phyloP scores from a whole-genome alignment of 2,329 filamentous ascomycete genomes.

The Zopfia rhizophila region DNA sequence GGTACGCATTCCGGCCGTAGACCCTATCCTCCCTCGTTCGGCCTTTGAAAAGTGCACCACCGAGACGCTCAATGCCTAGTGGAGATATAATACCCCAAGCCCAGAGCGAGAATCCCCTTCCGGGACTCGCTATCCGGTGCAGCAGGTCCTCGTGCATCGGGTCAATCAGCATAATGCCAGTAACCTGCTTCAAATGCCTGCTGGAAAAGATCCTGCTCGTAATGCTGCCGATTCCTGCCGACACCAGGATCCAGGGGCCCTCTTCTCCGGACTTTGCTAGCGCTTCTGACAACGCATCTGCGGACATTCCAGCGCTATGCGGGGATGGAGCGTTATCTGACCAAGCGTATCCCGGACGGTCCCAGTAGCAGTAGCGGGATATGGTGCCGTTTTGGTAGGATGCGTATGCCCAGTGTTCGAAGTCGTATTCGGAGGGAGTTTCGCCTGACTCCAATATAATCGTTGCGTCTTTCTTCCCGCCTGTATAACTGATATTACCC shows the following conservation, averaged over 20 bases:
- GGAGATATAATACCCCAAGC: constrained; percentile 85
- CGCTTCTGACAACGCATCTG: constrained; percentile 87
- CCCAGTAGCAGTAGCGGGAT: constrained; percentile 91
- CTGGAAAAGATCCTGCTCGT: constrained; percentile 93
- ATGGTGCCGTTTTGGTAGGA: constrained; percentile 84
- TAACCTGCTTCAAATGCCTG: constrained; percentile 78
- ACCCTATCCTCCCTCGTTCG: constrained; percentile 84
- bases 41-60: constrained; percentile 83
- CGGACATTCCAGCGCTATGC: constrained; percentile 91
- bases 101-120: constrained; percentile 87
- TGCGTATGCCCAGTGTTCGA: constrained; percentile 82
- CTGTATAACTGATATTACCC: constrained; percentile 71
- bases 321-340: constrained; percentile 93
- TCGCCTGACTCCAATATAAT: constrained; percentile 88
- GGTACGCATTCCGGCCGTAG: constrained; percentile 81
- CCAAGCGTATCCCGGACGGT: constrained; percentile 90
- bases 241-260: constrained; percentile 89
- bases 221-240: constrained; percentile 85
- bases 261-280: constrained; percentile 81
- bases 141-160: constrained; percentile 90
- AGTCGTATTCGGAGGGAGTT: constrained; percentile 77
- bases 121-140: constrained; percentile 70
- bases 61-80: constrained; percentile 82
- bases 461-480: constrained; percentile 73
- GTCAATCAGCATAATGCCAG: constrained; percentile 86